phyloP scores from a whole-genome alignment of 2,329 filamentous ascomycete genomes.

The Chaetomiaceae sp. region DNA sequence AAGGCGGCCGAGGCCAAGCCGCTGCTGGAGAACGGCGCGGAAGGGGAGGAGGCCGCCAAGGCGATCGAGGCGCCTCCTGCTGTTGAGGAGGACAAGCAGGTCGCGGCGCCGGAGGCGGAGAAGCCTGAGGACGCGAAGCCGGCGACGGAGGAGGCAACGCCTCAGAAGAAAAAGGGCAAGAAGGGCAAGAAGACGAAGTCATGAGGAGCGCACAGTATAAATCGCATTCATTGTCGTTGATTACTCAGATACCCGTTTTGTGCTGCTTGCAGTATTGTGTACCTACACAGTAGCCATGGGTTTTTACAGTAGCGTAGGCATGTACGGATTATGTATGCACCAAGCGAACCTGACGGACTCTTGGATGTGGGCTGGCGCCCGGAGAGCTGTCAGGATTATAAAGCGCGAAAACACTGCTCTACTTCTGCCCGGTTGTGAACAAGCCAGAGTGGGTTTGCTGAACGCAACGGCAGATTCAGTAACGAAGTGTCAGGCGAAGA shows the following conservation, averaged over 20 bases:
- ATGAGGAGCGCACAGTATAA: slow-evolving; percentile 16
- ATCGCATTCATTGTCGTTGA: too few relatives aligned
- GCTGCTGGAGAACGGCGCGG: slow-evolving; percentile 32
- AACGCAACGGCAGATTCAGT: slow-evolving; percentile 31
- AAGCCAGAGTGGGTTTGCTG: slow-evolving; percentile 26
- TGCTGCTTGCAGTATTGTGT: slow-evolving; percentile 3
- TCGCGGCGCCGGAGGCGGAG: slow-evolving; percentile 20
- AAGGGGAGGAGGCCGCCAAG: slow-evolving; percentile 30
- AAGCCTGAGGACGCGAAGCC: slow-evolving; percentile 31
- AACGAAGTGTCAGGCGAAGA: slow-evolving; percentile 37
- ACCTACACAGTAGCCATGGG: too few relatives aligned
- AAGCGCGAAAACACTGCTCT: slow-evolving; percentile 47
- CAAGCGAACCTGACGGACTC: slow-evolving; percentile 57
- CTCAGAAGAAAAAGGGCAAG: slow-evolving; percentile 27
- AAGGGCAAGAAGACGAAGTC: slow-evolving; percentile 32
- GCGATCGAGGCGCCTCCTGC: slow-evolving; percentile 32
- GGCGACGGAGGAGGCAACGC: slow-evolving; percentile 31
- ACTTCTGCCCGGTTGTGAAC: slow-evolving; percentile 46
- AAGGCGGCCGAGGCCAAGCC: slow-evolving; percentile 43
- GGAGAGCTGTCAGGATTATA: slow-evolving; percentile 53
- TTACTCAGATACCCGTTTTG: too few relatives aligned
- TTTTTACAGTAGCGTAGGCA: background rate
- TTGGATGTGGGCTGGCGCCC: slow-evolving; percentile 25
- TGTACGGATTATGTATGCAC: slow-evolving; percentile 43
- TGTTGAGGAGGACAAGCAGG: slow-evolving; percentile 24